These are phyloP conservation scores for Blastocystis sp. DNA, from an alignment of 352 stramenopile genomes.

Conservation along the genomic window DNA sequence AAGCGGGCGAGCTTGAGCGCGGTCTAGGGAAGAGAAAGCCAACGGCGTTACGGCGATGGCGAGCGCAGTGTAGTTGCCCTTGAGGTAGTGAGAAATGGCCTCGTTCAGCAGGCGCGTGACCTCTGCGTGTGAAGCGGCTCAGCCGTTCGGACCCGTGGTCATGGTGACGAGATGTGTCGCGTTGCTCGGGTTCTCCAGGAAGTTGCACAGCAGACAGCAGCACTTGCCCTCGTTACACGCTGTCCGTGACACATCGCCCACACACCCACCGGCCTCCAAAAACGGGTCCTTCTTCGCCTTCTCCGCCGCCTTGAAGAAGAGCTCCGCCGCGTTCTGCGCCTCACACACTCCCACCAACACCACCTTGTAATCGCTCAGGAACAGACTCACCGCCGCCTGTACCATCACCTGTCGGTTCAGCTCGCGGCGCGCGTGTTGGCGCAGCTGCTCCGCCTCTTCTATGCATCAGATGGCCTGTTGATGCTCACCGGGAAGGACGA, in stretches of 20 bases:
- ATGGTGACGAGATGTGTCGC: constrained; percentile 14
- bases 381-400: neutral
- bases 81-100: neutral
- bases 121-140: neutral
- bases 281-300: constrained; percentile 32
- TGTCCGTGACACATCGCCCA: neutral
- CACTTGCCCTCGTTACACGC: constrained; percentile 55
- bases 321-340: neutral
- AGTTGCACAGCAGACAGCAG: constrained; percentile 43
- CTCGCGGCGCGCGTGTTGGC: neutral
- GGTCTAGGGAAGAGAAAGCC: neutral
- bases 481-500: neutral
- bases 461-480: neutral
- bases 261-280: constrained; percentile 5
- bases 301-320: constrained; percentile 1
- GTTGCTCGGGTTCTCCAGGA: constrained; percentile 21
- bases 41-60: neutral
- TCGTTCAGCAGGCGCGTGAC: constrained; percentile 46
- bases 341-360: neutral
- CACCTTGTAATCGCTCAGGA: constrained; percentile 32
- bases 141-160: neutral
- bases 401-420: neutral
- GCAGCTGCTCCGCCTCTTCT: neutral
- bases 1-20: constrained; percentile 17
- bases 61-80: neutral